phyloP scores from a whole-genome alignment of 2,329 filamentous ascomycete species.

The Madurella fahalii region DNA sequence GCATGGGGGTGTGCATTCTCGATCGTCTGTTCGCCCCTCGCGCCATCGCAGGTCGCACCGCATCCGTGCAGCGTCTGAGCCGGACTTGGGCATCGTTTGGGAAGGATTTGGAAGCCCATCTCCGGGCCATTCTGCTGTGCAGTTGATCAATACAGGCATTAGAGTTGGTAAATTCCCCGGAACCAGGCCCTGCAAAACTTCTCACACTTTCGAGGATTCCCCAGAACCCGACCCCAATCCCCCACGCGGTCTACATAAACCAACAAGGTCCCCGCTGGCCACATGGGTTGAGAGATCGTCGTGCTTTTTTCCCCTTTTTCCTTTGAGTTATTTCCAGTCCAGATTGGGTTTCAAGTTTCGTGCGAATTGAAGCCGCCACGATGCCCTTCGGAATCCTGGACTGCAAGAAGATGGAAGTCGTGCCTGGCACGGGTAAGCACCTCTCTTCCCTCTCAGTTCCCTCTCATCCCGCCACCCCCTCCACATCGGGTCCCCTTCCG shows the following conservation, averaged over 20 bases:
- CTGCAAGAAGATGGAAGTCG: conserved; percentile 40
- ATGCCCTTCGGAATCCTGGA: conserved; percentile 49
- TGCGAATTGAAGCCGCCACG: conserved; percentile 6
- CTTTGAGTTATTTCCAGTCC: background rate
- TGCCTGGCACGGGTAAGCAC: conserved; percentile 44
- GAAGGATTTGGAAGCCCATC: background rate
- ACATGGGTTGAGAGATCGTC: background rate
- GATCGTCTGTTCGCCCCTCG: background rate
- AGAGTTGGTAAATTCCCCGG: background rate
- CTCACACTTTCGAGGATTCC: background rate
- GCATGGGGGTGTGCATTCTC: background rate
- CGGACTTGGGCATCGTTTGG: background rate
- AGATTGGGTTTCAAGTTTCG: no score
- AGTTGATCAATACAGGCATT: background rate
- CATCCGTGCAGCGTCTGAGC: background rate
- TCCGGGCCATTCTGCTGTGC: background rate
- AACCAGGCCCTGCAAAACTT: background rate
- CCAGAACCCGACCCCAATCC: background rate
- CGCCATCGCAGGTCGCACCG: background rate
- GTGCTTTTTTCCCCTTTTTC: background rate
- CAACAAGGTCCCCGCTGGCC: background rate
- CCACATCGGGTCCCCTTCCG: no score
- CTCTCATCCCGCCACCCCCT: background rate
- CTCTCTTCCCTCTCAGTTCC: background rate
- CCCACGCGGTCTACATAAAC: background rate